Evolutionary conservation across 805 yeast genomes (phyloP), one percentile per base, ranked within the genome.

Genomic region (Blastobotrys parvus): DNA sequence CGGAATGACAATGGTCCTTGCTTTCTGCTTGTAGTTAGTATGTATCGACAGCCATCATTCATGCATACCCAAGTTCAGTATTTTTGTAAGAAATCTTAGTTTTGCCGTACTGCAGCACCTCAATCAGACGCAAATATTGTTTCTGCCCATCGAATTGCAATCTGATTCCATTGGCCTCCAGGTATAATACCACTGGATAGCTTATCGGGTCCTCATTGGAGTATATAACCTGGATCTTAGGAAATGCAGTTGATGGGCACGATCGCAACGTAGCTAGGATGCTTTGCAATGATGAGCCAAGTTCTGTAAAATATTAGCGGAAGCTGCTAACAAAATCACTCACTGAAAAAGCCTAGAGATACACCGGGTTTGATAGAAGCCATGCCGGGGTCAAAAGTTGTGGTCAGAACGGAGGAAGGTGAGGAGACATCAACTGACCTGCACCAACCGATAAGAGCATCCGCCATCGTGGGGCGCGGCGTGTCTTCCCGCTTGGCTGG

Each of bases 1-100:
- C 69, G 70, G 50, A 76, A 68, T 13, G 48, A 45, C 16, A 49
- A 49, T 3, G 46, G 15, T 2, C 47, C 45, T 15, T 43, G 45
- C 19, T 40, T 40, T 16, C 50, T 25, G 29, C 29, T 25, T 25
- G 29, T 25, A 11, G 7, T 25, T 11, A 25, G 11, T 25, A 7
- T 25, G 11, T 25, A 25, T 25, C 29, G 7, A 25, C 29, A 8
- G 29, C 29, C 7, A 25, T n/a, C n/a, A n/a, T n/a, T n/a, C n/a
- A n/a, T n/a, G n/a, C 29, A 8, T 25, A 25, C 29, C 29, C 52
- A 13, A 53, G 32, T 27, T 55, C 58, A 13, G 45, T 37, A 30
- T 48, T 51, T 27, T 56, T 54, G 43, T 56, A 56, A 19, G 18
- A 13, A 13, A 54, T 19, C 21, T 40, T 34, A 5, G 36, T 36